A percentile compares a stretch with the other conserved stretches of the same genome.
phyloP scores from a whole-genome alignment of 805 yeast genomes.

The Candida tallmaniae region DNA sequence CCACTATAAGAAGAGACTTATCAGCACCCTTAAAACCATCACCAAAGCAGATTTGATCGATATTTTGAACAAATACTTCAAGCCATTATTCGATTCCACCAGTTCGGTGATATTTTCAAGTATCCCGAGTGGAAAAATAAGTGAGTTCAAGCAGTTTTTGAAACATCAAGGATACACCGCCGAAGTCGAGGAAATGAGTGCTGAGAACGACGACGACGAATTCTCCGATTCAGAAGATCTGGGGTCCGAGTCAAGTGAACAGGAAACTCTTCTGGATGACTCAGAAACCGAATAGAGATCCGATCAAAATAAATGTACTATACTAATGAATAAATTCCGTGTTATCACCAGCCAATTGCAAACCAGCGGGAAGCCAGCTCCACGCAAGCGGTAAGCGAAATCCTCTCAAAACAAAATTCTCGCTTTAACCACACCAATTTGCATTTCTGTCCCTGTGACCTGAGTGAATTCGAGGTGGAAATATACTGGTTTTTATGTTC shows the following conservation, averaged over 20 bases:
- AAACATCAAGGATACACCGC: conserved; percentile 55
- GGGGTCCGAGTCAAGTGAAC: conserved; percentile 25
- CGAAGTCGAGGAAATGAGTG: conserved; percentile 41
- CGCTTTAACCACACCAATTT: too few species aligned
- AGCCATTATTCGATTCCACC: conserved; percentile 56
- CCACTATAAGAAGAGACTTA: conserved; percentile 49
- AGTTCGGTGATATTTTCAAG: conserved; percentile 62
- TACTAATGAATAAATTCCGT: conserved; percentile 22
- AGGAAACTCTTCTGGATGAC: conserved; percentile 22
- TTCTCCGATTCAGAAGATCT: background rate
- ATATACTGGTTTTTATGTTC: too few species aligned
- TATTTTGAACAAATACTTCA: conserved; percentile 54
- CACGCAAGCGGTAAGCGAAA: too few species aligned
- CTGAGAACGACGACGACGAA: conserved; percentile 1
- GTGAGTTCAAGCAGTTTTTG: conserved; percentile 45
- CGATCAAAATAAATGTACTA: conserved; percentile 22
- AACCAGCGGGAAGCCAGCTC: too few species aligned
- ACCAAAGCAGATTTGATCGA: conserved; percentile 49
- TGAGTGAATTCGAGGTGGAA: too few species aligned
- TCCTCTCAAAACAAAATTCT: too few species aligned
- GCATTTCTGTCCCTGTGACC: too few species aligned
- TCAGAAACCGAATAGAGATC: conserved; percentile 17
- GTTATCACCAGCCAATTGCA: too few species aligned
- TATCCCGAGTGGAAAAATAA: conserved; percentile 64
- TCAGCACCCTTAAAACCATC: conserved; percentile 49